Evolutionary conservation across 352 stramenopile genomes (phyloP).

Genomic region (Globisporangium uncinulatum): DNA sequence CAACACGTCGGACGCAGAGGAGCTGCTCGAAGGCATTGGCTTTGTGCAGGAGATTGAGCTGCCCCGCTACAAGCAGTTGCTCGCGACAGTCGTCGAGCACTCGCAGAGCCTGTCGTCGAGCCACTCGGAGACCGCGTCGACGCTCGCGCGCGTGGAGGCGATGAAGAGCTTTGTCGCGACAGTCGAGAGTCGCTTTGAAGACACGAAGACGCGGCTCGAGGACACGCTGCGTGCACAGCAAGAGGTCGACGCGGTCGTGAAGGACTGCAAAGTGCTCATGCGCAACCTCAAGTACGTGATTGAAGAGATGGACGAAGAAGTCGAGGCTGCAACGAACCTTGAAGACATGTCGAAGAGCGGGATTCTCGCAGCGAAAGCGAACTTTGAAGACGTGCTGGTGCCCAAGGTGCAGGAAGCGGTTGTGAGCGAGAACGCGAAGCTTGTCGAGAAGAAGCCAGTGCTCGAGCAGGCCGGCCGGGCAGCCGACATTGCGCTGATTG

Average conservation of each 20-base stretch:
- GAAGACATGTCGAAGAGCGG: constrained; percentile 64
- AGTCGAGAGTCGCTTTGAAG: constrained; percentile 65
- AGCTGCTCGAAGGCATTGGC: constrained; percentile 77
- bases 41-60: constrained; percentile 84
- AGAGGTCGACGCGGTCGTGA: constrained; percentile 76
- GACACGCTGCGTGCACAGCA: constrained; percentile 54
- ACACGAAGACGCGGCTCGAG: constrained; percentile 48
- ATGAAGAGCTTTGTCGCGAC: constrained; percentile 76
- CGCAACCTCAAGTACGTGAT: constrained; percentile 87
- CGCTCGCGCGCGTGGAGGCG: constrained; percentile 60
- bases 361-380: constrained; percentile 55
- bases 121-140: constrained; percentile 58
- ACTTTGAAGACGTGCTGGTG: constrained; percentile 65
- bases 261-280: constrained; percentile 83
- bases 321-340: constrained; percentile 68
- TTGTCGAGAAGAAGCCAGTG: constrained; percentile 74
- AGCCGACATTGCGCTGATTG: constrained; percentile 61
- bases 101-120: constrained; percentile 62
- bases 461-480: constrained; percentile 50
- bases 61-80: constrained; percentile 75
- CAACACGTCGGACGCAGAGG: constrained; percentile 62
- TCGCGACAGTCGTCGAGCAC: constrained; percentile 59
- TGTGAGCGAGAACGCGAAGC: constrained; percentile 74
- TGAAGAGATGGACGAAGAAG: constrained; percentile 85
- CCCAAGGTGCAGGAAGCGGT: constrained; percentile 68